phyloP scores from a whole-genome alignment of 2,329 filamentous ascomycete genomes.

The Xylariales sp. region DNA sequence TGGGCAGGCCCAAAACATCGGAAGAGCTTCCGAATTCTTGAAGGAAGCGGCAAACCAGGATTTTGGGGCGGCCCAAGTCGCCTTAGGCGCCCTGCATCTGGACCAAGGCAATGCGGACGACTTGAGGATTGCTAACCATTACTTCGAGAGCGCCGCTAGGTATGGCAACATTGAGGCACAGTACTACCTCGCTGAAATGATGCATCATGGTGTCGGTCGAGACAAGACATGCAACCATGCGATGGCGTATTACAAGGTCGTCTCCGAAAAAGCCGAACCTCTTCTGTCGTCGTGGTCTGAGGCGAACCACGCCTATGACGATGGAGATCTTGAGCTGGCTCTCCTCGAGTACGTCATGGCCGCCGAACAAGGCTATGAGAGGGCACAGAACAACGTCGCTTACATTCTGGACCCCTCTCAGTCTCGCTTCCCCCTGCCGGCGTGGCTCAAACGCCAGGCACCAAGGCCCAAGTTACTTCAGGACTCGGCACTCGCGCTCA shows the following conservation, averaged over 20 bases:
- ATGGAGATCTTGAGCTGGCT: conserved; percentile 73
- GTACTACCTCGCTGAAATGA: conserved; percentile 89
- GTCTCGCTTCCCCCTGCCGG: conserved; percentile 53
- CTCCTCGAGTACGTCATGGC: conserved; percentile 80
- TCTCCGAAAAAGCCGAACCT: conserved; percentile 68
- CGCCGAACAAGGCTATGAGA: conserved; percentile 88
- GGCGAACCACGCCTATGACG: conserved; percentile 76
- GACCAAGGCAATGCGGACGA: conserved; percentile 72
- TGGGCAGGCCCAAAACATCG: conserved; percentile 61
- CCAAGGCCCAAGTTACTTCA: conserved; percentile 37
- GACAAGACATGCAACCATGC: conserved; percentile 76
- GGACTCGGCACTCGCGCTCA: conserved; percentile 63
- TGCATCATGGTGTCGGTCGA: conserved; percentile 71
- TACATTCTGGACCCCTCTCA: conserved; percentile 74
- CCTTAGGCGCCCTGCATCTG: conserved; percentile 77
- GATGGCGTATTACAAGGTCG: conserved; percentile 75
- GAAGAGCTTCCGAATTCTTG: conserved; percentile 70
- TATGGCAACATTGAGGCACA: conserved; percentile 84
- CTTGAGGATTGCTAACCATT: conserved; percentile 70
- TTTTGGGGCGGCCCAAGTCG: conserved; percentile 73
- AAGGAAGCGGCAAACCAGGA: conserved; percentile 78
- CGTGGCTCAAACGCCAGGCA: conserved; percentile 43
- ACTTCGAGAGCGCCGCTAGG: conserved; percentile 81
- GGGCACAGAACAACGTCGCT: conserved; percentile 84
- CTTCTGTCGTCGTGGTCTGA: conserved; percentile 75